Evolutionary conservation across 2,329 filamentous ascomycete species (phyloP).

Genomic region (Tolypocladium nubicola): DNA sequence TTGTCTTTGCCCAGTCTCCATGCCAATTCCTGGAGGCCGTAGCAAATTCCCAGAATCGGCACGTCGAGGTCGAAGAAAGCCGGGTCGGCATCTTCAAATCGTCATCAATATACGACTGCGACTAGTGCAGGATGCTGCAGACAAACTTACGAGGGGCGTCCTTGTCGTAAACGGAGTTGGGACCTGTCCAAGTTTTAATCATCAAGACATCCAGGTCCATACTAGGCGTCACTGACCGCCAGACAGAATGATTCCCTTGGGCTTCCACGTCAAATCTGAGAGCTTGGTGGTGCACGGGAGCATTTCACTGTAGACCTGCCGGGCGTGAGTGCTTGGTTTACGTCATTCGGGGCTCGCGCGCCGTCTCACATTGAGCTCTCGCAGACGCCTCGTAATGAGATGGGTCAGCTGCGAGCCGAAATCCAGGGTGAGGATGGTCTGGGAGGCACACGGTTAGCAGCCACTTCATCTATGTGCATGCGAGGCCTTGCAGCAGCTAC

Average conservation of each 20-base stretch:
- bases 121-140: not conserved
- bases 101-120: constrained; percentile 3
- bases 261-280: constrained; percentile 63
- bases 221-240: constrained; percentile 19
- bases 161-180: constrained; percentile 70
- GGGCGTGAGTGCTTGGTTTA: not conserved
- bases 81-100: constrained; percentile 54
- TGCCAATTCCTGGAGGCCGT: constrained; percentile 44
- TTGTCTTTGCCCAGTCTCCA: constrained; percentile 34
- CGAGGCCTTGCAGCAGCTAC: not conserved
- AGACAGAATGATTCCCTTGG: constrained; percentile 64
- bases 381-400: constrained; percentile 61
- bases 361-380: constrained; percentile 55
- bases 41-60: constrained; percentile 18
- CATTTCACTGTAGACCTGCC: constrained; percentile 61
- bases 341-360: not conserved
- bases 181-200: constrained; percentile 16
- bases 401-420: constrained; percentile 53
- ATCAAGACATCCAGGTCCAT: constrained; percentile 2
- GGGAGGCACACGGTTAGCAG: not conserved
- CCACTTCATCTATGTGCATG: not conserved
- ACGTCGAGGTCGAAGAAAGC: constrained; percentile 27
- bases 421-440: constrained; percentile 62
- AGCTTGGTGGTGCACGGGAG: constrained; percentile 78
- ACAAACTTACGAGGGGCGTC: constrained; percentile 44